Percentiles rank a stretch among this genome's conserved stretches.
Conservation (phyloP, 345 rosid species). For the Eucalyptus pauciflora region DNA sequence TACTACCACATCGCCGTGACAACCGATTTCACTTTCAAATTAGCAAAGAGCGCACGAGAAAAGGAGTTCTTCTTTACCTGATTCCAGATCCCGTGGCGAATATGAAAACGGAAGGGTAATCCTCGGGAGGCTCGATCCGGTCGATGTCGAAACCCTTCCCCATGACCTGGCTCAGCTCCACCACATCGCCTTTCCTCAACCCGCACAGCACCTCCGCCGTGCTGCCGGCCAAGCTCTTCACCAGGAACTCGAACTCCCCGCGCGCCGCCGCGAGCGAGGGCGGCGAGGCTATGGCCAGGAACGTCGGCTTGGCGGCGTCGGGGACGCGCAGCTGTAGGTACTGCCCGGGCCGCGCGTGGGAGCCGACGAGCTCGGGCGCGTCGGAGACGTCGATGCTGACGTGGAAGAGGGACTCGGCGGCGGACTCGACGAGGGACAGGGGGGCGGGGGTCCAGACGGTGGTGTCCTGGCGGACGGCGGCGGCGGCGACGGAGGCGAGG, state of each 20-base stretch:
- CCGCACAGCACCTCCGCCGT: constrained; percentile 84
- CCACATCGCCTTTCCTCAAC: constrained; percentile 67
- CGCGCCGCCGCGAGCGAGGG: constrained; percentile 42
- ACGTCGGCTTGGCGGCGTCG: constrained; percentile 54
- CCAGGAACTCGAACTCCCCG: constrained; percentile 76
- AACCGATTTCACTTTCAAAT: not conserved
- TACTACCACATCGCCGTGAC: not conserved
- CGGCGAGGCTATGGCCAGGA: constrained; percentile 84
- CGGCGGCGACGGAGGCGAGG: constrained; percentile 34
- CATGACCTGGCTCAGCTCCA: constrained; percentile 70
- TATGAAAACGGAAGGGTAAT: constrained; percentile 54
- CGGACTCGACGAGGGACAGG: constrained; percentile 43
- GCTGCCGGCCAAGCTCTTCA: constrained; percentile 81
- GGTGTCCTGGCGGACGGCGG: constrained; percentile 67
- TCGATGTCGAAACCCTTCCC: constrained; percentile 67
- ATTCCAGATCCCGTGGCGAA: constrained; percentile 97
- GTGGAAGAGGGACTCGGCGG: constrained; percentile 85
- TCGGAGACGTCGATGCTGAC: constrained; percentile 64
- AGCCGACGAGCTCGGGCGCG: constrained; percentile 55
- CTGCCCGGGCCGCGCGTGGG: constrained; percentile 70
- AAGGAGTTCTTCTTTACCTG: constrained; percentile 28
- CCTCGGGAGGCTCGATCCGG: constrained; percentile 60
- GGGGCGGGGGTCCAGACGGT: constrained; percentile 58
- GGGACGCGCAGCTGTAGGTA: constrained; percentile 83
- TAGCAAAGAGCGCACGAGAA: not conserved